phyloP scores from a whole-genome alignment of 345 rosid species.

The Stellera chamaejasme region DNA sequence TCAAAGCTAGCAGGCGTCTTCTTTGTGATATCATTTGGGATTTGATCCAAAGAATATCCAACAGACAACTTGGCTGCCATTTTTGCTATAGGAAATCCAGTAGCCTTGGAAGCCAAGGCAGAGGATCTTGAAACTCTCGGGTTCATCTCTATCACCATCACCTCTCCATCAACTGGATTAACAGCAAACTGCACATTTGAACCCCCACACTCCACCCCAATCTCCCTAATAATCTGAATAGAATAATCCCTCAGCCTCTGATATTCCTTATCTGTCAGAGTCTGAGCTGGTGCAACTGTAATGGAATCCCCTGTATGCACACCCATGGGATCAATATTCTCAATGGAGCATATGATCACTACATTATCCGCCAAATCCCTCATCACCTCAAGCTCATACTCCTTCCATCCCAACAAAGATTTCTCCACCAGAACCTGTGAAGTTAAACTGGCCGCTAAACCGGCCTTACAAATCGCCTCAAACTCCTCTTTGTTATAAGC shows the following conservation, averaged over 20 bases:
- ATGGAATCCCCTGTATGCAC: constrained; percentile 98
- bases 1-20: constrained; percentile 99
- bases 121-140: constrained; percentile 97
- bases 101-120: constrained; percentile 96
- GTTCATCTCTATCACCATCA: constrained; percentile 98
- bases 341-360: constrained; percentile 91
- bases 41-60: constrained; percentile 90
- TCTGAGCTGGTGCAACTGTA: constrained; percentile 98
- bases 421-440: constrained; percentile 94
- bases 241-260: constrained; percentile 92
- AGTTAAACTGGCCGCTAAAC: constrained; percentile 82
- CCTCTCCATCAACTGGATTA: constrained; percentile 94
- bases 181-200: constrained; percentile 98
- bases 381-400: constrained; percentile 97
- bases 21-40: constrained; percentile 96
- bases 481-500: constrained; percentile 94
- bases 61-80: constrained; percentile 98
- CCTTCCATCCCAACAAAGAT: constrained; percentile 93
- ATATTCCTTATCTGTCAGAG: constrained; percentile 88
- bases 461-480: constrained; percentile 73
- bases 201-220: constrained; percentile 99
- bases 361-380: constrained; percentile 97
- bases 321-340: constrained; percentile 98
- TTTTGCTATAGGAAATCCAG: constrained; percentile 97
- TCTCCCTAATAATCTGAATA: constrained; percentile 82